Percentiles rank a stretch among this genome's conserved stretches.
Evolutionary conservation across 2,329 filamentous ascomycete species (phyloP).

Genomic region (Fusarium guadeloupense): DNA sequence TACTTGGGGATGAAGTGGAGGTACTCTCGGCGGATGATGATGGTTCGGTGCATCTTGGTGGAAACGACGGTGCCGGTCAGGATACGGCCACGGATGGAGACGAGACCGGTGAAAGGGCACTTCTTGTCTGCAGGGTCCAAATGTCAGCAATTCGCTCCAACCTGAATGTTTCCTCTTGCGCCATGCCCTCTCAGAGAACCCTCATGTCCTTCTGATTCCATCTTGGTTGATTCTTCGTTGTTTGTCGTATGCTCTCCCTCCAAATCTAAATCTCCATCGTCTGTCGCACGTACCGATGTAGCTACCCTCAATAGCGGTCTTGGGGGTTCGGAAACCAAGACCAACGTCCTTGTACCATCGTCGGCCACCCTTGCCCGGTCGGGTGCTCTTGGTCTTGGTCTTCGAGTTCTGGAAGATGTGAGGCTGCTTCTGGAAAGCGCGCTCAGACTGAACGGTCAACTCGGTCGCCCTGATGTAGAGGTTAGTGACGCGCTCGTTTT

Average conservation of each 20-base stretch:
- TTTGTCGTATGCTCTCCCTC: conserved; percentile 8
- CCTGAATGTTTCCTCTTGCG: not conserved
- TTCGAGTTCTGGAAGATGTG: conserved; percentile 99
- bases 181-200: not conserved
- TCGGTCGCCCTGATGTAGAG: conserved; percentile 86
- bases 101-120: conserved; percentile 99
- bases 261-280: conserved; percentile 16
- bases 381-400: conserved; percentile 83
- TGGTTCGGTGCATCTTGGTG: conserved; percentile 99
- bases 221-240: not conserved
- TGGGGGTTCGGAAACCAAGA: conserved; percentile 98
- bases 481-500: conserved; percentile 45
- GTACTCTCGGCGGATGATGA: conserved; percentile 99
- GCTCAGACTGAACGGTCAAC: conserved; percentile 99
- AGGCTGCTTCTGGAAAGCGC: conserved; percentile 99
- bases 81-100: conserved; percentile 99
- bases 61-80: conserved; percentile 98
- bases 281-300: conserved; percentile 89
- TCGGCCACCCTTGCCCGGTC: conserved; percentile 90
- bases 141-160: conserved; percentile 39
- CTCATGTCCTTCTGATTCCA: not conserved
- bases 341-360: conserved; percentile 99
- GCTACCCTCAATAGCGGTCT: conserved; percentile 96
- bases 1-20: conserved; percentile 99
- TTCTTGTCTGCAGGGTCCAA: conserved; percentile 84